A percentile compares a stretch with the other conserved stretches of the same genome.
Conservation (phyloP, 345 rosid genomes). For the Capsella bursapastoris region DNA sequence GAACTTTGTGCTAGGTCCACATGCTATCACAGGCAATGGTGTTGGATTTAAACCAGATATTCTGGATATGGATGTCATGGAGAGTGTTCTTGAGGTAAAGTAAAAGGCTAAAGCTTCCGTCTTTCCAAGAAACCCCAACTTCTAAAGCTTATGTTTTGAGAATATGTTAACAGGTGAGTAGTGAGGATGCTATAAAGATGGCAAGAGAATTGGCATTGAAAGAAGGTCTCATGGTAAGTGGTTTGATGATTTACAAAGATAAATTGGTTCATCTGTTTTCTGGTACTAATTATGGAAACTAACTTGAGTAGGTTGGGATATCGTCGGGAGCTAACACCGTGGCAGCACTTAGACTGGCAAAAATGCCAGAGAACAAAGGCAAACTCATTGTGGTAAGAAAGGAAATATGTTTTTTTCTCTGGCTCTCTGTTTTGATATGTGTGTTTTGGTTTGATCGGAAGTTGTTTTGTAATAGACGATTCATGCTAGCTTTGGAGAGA, state of each 20-base stretch:
- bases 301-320: conserved; percentile 77
- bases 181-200: conserved; percentile 93
- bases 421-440: neutral
- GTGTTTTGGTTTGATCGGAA: conserved; percentile 9
- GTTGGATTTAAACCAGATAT: conserved; percentile 98
- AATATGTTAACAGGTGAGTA: conserved; percentile 62
- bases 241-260: neutral
- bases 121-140: neutral
- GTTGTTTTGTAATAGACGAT: conserved; percentile 57
- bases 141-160: conserved; percentile 14
- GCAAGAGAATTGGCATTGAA: conserved; percentile 91
- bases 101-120: conserved; percentile 1
- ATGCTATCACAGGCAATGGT: conserved; percentile 90
- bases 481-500: conserved; percentile 95
- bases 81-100: conserved; percentile 80
- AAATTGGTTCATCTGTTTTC: neutral
- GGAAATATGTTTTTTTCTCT: neutral
- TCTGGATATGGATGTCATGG: conserved; percentile 94
- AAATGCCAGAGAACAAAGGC: conserved; percentile 92
- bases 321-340: conserved; percentile 96
- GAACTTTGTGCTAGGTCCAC: conserved; percentile 70
- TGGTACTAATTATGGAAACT: conserved; percentile 16
- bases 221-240: conserved; percentile 91
- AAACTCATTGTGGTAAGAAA: conserved; percentile 89
- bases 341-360: conserved; percentile 80